These are phyloP conservation scores for Blakeslea trispora DNA, from an alignment of 371 early-diverging fungal species.

Conservation along the genomic window DNA sequence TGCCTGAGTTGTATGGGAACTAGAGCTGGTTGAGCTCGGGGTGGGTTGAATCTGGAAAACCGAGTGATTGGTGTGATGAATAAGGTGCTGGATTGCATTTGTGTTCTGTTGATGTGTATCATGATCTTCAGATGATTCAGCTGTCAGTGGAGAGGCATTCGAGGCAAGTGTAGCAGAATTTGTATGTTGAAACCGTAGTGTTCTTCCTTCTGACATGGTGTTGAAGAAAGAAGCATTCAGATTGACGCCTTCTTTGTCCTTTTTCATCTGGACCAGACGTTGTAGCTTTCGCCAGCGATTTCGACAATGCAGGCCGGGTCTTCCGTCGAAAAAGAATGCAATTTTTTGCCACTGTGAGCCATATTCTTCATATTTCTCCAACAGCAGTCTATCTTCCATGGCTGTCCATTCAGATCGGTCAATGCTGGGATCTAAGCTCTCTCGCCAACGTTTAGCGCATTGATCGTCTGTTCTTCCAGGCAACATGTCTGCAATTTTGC, in stretches of 20 bases:
- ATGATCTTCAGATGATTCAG: slow-evolving; percentile 12
- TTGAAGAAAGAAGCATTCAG: slow-evolving; percentile 31
- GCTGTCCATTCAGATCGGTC: slow-evolving; percentile 77
- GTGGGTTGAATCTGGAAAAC: too few relatives aligned
- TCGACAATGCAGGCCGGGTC: slow-evolving; percentile 81
- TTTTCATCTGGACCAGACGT: slow-evolving; percentile 61
- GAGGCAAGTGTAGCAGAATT: neutral
- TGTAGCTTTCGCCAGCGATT: slow-evolving; percentile 82
- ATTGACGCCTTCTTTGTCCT: slow-evolving; percentile 37
- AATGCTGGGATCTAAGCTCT: slow-evolving; percentile 77
- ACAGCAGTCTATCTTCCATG: slow-evolving; percentile 70
- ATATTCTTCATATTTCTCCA: slow-evolving; percentile 65
- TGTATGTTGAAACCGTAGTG: slow-evolving; percentile 10
- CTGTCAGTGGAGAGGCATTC: slow-evolving; percentile 19
- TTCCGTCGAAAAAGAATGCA: slow-evolving; percentile 74
- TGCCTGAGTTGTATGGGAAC: too few relatives aligned
- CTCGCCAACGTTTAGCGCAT: slow-evolving; percentile 83
- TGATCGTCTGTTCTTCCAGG: slow-evolving; percentile 84
- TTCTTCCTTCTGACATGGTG: slow-evolving; percentile 31
- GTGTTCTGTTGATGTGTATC: too few relatives aligned
- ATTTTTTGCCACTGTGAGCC: slow-evolving; percentile 87
- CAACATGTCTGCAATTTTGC: slow-evolving; percentile 76
- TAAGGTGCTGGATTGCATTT: too few relatives aligned
- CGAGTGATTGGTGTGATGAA: too few relatives aligned
- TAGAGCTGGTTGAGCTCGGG: too few relatives aligned